These are phyloP conservation scores for Malassezia cuniculi DNA, from an alignment of 1,284 basidiomycete species.

Conservation along the genomic window DNA sequence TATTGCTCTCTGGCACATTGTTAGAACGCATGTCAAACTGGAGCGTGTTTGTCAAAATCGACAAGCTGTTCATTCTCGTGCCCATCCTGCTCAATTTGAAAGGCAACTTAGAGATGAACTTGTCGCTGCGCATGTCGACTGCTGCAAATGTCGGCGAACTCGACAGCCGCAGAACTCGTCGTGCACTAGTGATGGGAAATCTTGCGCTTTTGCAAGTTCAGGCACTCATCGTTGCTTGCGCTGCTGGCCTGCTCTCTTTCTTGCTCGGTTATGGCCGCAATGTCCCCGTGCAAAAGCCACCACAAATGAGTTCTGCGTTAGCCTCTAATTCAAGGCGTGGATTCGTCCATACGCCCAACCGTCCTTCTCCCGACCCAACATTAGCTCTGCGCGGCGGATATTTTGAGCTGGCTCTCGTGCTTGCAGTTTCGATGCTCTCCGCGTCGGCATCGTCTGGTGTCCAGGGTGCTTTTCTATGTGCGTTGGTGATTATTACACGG, in stretches of 20 bases:
- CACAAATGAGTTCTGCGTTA: neutral
- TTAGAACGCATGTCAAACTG: conserved; percentile 48
- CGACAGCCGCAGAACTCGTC: conserved; percentile 58
- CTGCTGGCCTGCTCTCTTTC: conserved; percentile 70
- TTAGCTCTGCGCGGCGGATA: conserved; percentile 44
- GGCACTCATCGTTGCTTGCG: conserved; percentile 72
- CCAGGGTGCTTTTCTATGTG: conserved; percentile 85
- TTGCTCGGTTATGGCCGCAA: conserved; percentile 51
- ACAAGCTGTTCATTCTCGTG: conserved; percentile 92
- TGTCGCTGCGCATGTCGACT: conserved; percentile 48
- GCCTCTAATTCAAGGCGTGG: conserved; percentile 17
- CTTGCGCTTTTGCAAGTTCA: conserved; percentile 81
- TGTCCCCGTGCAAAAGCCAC: neutral
- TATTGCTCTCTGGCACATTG: conserved; percentile 8
- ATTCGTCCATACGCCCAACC: conserved; percentile 16
- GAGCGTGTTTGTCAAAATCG: conserved; percentile 69
- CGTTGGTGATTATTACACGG: conserved; percentile 66
- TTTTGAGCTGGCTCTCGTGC: conserved; percentile 62
- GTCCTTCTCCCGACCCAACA: conserved; percentile 31
- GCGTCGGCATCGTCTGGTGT: conserved; percentile 66
- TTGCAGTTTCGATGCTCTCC: conserved; percentile 76
- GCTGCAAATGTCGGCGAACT: conserved; percentile 68
- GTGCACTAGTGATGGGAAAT: conserved; percentile 65
- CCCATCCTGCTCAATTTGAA: conserved; percentile 91
- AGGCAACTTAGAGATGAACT: conserved; percentile 90